Conservation (phyloP, 2,329 filamentous ascomycete genomes). For the Neoscytalidium dimidiatum region DNA sequence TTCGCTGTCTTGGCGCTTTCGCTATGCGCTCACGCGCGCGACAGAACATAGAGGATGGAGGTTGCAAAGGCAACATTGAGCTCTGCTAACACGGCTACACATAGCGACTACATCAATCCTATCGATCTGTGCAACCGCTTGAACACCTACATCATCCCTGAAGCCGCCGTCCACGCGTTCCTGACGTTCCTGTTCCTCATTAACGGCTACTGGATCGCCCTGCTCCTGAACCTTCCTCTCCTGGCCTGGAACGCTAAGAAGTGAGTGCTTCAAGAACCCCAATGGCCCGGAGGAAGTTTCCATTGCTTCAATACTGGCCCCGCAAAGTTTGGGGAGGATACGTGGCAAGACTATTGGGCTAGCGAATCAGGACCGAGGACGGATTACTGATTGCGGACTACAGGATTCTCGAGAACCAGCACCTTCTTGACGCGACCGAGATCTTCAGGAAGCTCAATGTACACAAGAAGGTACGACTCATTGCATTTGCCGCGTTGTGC, state of each 20-base stretch:
- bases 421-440: slow-evolving; percentile 95
- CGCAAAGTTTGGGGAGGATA: not conserved
- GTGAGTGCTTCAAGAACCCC: slow-evolving; percentile 57
- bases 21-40: not conserved
- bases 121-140: slow-evolving; percentile 99
- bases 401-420: slow-evolving; percentile 96
- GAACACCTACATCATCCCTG: slow-evolving; percentile 98
- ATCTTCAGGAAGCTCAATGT: slow-evolving; percentile 99
- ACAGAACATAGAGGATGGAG: not conserved
- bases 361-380: not conserved
- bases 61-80: not conserved
- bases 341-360: not conserved
- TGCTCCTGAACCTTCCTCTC: slow-evolving; percentile 89
- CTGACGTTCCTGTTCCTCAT: slow-evolving; percentile 94
- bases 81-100: slow-evolving; percentile 10
- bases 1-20: not conserved
- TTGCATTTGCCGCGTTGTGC: not conserved
- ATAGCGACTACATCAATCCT: slow-evolving; percentile 99
- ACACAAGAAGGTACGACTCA: slow-evolving; percentile 81
- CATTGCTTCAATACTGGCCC: not conserved
- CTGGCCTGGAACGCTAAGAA: slow-evolving; percentile 96
- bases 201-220: slow-evolving; percentile 97
- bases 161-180: slow-evolving; percentile 96
- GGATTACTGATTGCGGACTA: slow-evolving; percentile 34
- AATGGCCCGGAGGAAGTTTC: not conserved